Conservation (phyloP, 2,329 filamentous ascomycete genomes). For the Hypoxylon sp. region DNA sequence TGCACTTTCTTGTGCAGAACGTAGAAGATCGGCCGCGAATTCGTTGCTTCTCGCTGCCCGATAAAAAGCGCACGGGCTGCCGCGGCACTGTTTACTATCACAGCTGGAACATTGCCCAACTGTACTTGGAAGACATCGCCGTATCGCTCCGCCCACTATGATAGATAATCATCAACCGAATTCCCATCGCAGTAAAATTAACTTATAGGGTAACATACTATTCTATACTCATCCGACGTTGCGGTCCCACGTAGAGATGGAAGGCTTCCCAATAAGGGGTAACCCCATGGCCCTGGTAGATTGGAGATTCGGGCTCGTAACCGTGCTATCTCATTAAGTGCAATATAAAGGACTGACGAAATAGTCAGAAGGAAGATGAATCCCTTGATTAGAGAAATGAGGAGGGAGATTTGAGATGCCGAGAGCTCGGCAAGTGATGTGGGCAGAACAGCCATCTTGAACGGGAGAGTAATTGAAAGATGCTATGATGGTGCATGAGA, state of each 20-base stretch:
- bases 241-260: conserved; percentile 39
- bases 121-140: conserved; percentile 56
- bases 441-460: conserved; percentile 33
- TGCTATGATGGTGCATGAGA: not conserved
- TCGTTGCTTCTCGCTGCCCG: conserved; percentile 74
- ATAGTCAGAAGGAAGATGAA: conserved; percentile 19
- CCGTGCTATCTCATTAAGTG: conserved; percentile 36
- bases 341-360: conserved; percentile 29
- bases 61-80: conserved; percentile 76
- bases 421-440: conserved; percentile 14
- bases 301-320: conserved; percentile 35
- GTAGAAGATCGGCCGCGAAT: conserved; percentile 76
- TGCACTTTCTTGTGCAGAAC: conserved; percentile 73
- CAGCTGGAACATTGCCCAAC: conserved; percentile 67
- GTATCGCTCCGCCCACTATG: conserved; percentile 50
- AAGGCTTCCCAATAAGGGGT: conserved; percentile 41
- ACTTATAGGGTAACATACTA: conserved; percentile 25
- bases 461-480: not conserved
- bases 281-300: conserved; percentile 40
- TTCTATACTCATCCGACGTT: conserved; percentile 49
- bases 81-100: conserved; percentile 77
- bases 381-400: conserved; percentile 13
- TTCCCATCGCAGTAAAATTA: not conserved
- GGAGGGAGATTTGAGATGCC: conserved; percentile 6
- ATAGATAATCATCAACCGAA: not conserved